These are phyloP conservation scores for Eucalyptus coolabah DNA, from an alignment of 345 rosid species.

Conservation along the genomic window DNA sequence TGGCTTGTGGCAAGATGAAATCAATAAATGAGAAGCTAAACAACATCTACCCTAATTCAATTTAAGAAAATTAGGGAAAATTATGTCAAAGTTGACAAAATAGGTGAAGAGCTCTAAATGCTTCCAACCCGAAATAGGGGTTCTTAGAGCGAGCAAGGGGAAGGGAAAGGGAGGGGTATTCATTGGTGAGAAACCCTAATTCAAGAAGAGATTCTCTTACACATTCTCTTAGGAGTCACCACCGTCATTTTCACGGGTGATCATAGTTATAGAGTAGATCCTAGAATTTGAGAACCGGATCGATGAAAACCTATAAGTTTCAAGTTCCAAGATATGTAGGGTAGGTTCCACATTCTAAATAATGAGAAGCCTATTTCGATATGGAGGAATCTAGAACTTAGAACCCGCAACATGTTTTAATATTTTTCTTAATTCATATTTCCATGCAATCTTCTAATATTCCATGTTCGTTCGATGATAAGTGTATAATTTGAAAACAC, in stretches of 20 bases:
- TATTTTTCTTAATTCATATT: rapidly evolving
- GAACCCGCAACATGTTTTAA: rapidly evolving
- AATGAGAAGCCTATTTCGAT: rapidly evolving
- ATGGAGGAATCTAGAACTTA: too few relatives aligned
- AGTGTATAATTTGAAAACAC: too few relatives aligned
- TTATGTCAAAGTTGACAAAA: background rate
- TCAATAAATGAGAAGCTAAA: background rate
- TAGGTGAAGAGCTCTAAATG: background rate
- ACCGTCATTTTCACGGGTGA: rapidly evolving
- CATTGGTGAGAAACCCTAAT: background rate
- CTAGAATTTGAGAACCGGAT: rapidly evolving
- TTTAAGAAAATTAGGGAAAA: background rate
- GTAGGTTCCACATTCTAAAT: rapidly evolving
- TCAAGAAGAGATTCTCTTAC: background rate
- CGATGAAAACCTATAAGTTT: rapidly evolving
- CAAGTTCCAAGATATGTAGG: rapidly evolving
- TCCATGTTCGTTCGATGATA: too few relatives aligned
- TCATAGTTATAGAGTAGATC: rapidly evolving
- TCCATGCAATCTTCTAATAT: rapidly evolving
- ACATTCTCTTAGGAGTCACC: background rate
- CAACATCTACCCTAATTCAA: too few relatives aligned
- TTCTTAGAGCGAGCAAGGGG: background rate
- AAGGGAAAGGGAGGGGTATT: rapidly evolving
- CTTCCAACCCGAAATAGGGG: background rate
- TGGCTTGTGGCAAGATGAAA: background rate